Evolutionary conservation across 2,329 filamentous ascomycete species (phyloP).

Genomic region (Neurospora sp.): DNA sequence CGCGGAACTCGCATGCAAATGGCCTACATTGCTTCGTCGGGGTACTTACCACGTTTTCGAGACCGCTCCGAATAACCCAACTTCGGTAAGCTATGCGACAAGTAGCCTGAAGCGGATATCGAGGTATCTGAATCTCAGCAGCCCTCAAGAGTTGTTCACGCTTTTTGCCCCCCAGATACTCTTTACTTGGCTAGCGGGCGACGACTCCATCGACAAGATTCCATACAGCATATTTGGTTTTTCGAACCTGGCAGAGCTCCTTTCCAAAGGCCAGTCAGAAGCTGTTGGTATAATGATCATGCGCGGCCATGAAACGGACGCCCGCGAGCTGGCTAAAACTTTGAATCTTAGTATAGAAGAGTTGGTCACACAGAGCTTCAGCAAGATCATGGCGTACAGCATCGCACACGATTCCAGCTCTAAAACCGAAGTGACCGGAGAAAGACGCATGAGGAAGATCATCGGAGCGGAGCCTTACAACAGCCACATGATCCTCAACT

Average conservation of each 20-base stretch:
- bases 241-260: slow-evolving; percentile 53
- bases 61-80: slow-evolving; percentile 62
- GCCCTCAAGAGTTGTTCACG: slow-evolving; percentile 62
- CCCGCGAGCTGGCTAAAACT: slow-evolving; percentile 48
- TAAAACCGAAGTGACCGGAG: slow-evolving; percentile 41
- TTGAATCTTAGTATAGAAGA: slow-evolving; percentile 45
- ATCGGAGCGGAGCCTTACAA: slow-evolving; percentile 59
- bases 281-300: slow-evolving; percentile 73
- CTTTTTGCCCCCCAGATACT: slow-evolving; percentile 84
- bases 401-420: slow-evolving; percentile 63
- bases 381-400: slow-evolving; percentile 72
- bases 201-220: slow-evolving; percentile 58
- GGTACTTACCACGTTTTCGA: slow-evolving; percentile 95
- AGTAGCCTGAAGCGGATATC: slow-evolving; percentile 62
- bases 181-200: slow-evolving; percentile 75
- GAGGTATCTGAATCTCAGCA: slow-evolving; percentile 50
- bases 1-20: slow-evolving; percentile 66
- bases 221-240: slow-evolving; percentile 86
- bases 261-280: slow-evolving; percentile 65
- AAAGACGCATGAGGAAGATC: slow-evolving; percentile 56
- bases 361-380: slow-evolving; percentile 60
- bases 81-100: slow-evolving; percentile 59
- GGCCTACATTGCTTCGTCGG: slow-evolving; percentile 77
- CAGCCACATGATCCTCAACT: slow-evolving; percentile 55
- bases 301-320: slow-evolving; percentile 59